phyloP scores from a whole-genome alignment of 116 monocot genomes.

The Thalassia testudinum region DNA sequence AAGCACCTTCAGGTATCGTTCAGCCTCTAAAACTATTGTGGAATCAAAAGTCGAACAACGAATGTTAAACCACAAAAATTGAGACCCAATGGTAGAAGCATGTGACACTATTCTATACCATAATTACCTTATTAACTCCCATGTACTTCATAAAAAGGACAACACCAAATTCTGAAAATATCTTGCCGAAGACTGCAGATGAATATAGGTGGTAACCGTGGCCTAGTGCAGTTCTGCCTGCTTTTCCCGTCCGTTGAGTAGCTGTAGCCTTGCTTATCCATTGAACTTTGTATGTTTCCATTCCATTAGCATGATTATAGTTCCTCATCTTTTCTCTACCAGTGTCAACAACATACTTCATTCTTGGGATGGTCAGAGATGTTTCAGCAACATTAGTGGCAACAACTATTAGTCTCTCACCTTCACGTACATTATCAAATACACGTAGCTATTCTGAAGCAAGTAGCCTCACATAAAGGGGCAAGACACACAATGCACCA shows the following conservation, averaged over 20 bases:
- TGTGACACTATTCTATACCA: no score
- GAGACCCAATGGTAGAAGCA: no score
- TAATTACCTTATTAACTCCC: slow-evolving; percentile 90
- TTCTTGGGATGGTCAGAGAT: slow-evolving; percentile 91
- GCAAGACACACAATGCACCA: slow-evolving; percentile 54
- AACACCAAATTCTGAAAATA: slow-evolving; percentile 81
- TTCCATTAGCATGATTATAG: no score
- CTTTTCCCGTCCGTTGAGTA: slow-evolving; percentile 81
- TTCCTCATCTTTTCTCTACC: no score
- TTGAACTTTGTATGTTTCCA: slow-evolving; percentile 54
- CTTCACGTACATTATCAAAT: no score
- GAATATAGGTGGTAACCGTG: slow-evolving; percentile 92
- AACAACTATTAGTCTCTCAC: no score
- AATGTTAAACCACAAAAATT: no score
- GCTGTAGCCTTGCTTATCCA: slow-evolving; percentile 99
- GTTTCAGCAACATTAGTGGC: no score
- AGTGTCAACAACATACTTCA: no score
- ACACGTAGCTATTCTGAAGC: slow-evolving; percentile 72
- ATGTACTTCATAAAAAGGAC: slow-evolving; percentile 82
- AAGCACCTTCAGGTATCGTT: slow-evolving; percentile 56
- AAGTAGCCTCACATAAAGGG: slow-evolving; percentile 90
- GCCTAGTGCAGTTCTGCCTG: slow-evolving; percentile 83
- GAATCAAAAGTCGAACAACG: no score
- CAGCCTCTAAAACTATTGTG: no score
- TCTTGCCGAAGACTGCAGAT: slow-evolving; percentile 67